Evolutionary conservation across 1,284 basidiomycete species (phyloP), one percentile per base, ranked within the genome.

Genomic region (Rhizopogon parksii): DNA sequence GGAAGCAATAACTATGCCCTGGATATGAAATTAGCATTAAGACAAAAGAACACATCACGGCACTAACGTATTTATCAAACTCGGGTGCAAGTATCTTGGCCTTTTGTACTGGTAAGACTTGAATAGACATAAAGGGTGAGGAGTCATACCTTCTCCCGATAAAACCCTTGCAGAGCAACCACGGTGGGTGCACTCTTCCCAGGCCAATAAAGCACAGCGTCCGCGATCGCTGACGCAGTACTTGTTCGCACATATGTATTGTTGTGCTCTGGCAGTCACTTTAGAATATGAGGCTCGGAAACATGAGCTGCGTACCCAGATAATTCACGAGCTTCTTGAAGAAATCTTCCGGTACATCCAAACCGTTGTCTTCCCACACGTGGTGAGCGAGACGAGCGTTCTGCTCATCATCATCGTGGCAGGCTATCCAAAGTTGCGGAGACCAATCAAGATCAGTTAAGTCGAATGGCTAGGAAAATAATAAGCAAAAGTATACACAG

Each of bases 331-430:
- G 71, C 39, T 77, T 72, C 1, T 67, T 65, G 0, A 91, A 69
- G 67, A 85, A 96, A 3, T 67, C 69, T 59, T 91, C 88, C 0
- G 90, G 82, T 5, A 96, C 82, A 61, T 98, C 93, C 35, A 99
- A 70, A 9, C 91, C 95, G 60, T 99, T 99, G 61, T 99, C 96
- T 53, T 96, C 94, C 95, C 95, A 99, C 9, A 94, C 68, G 60
- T 87, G 83, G 25, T 75, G 73, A 6, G 95, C 95, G 36, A 98
- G 72, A 40, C 86, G 77, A 0, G 85, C 84, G 58, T 96, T 97
- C 62, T 95, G 91, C 58, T 93, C 91, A 64, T 99, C 95, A 5
- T 82, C 80, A 56, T 99, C 96, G 60, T 98, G 92, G 55, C 82
- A 86, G 2, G 90, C 89, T 36, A 98, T 79, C 84, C 91, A 94